phyloP scores from a whole-genome alignment of 306 rosid genomes.

The Fragaria ananassa region DNA sequence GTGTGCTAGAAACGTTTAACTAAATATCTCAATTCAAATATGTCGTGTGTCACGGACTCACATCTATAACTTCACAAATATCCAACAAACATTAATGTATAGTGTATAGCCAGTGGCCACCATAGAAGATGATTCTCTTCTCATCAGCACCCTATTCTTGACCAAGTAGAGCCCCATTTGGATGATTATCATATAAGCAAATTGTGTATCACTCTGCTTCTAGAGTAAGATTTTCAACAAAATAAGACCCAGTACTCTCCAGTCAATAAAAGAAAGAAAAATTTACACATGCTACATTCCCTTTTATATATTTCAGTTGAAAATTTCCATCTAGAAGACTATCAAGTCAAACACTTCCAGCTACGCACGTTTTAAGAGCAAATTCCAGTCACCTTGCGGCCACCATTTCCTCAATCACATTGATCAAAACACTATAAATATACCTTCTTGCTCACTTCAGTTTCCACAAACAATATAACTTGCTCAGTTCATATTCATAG shows the following conservation, averaged over 20 bases:
- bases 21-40: neutral
- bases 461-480: neutral
- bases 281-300: neutral
- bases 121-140: neutral
- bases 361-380: neutral
- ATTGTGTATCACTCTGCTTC: neutral
- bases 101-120: neutral
- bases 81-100: neutral
- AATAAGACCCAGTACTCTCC: neutral
- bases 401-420: neutral
- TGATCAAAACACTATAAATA: neutral
- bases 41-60: neutral
- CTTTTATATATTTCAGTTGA: neutral
- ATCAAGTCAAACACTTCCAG: neutral
- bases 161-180: neutral
- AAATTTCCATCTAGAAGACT: neutral
- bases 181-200: neutral
- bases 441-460: neutral
- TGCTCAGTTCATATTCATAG: neutral
- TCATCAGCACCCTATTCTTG: neutral
- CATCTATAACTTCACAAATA: no score
- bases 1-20: neutral
- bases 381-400: conserved; percentile 9
- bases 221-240: neutral
- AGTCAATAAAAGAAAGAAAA: neutral